These are phyloP conservation scores for Metschnikowia matae DNA, from an alignment of 805 yeast genomes.

Conservation along the genomic window DNA sequence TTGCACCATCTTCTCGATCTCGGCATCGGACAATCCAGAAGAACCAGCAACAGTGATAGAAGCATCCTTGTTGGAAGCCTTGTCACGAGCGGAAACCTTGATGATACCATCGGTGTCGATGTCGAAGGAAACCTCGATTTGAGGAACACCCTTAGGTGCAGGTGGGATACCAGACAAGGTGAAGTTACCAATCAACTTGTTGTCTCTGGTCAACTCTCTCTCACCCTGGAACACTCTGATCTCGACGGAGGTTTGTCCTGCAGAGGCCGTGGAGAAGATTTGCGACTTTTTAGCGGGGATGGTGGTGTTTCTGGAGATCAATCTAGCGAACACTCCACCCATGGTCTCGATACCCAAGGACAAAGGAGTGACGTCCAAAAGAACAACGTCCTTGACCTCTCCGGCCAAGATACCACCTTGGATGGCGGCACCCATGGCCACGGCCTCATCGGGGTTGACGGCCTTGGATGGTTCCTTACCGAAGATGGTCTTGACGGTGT, in stretches of 20 bases:
- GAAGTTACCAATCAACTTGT: constrained; percentile 96
- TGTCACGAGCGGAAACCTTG: constrained; percentile 91
- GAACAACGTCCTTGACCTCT: constrained; percentile 86
- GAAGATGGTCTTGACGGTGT: constrained; percentile 71
- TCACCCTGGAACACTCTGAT: constrained; percentile 99
- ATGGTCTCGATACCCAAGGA: constrained; percentile 95
- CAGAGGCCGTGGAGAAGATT: constrained; percentile 91
- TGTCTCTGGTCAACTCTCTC: constrained; percentile 96
- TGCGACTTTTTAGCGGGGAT: constrained; percentile 96
- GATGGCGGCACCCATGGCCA: constrained; percentile 95
- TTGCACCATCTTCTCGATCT: constrained; percentile 85
- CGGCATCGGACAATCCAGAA: constrained; percentile 85
- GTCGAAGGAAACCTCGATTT: constrained; percentile 91
- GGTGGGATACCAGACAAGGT: constrained; percentile 93
- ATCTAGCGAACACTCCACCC: constrained; percentile 95
- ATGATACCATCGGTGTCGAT: constrained; percentile 97
- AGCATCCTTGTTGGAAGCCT: constrained; percentile 89
- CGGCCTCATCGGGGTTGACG: constrained; percentile 94
- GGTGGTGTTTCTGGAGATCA: constrained; percentile 90
- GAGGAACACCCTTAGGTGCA: constrained; percentile 93
- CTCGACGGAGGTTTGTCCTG: constrained; percentile 95
- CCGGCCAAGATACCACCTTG: constrained; percentile 97
- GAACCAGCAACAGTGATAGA: constrained; percentile 96
- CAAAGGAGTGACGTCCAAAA: constrained; percentile 86
- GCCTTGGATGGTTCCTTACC: constrained; percentile 83